Conservation (phyloP, 768 basidiomycete species). For the Tubosaeta brunneosetosa region DNA sequence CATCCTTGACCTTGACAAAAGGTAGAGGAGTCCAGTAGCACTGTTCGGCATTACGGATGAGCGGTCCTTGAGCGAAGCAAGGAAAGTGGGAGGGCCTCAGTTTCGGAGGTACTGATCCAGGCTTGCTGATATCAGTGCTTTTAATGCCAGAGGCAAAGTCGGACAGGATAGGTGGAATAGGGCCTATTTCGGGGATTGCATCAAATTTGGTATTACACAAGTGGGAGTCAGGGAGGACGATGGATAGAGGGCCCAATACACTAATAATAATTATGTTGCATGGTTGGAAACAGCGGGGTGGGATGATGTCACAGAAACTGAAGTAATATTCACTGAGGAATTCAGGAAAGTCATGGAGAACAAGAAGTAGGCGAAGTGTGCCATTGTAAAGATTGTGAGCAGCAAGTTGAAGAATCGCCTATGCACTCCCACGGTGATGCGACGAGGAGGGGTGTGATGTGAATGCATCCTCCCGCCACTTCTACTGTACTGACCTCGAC, state of each 20-base stretch:
- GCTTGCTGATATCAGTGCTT: constrained; percentile 70
- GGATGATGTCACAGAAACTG: constrained; percentile 90
- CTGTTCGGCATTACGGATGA: constrained; percentile 48
- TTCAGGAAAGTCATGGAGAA: constrained; percentile 97
- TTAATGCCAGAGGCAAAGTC: constrained; percentile 86
- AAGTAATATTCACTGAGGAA: constrained; percentile 97
- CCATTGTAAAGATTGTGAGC: constrained; percentile 88
- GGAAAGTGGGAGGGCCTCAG: constrained; percentile 67
- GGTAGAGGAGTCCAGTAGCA: constrained; percentile 65
- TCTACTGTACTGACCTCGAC: no score
- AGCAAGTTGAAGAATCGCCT: constrained; percentile 70
- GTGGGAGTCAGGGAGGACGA: constrained; percentile 83
- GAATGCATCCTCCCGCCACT: no score
- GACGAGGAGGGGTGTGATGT: no score
- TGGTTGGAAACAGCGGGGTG: constrained; percentile 88
- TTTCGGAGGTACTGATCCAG: constrained; percentile 84
- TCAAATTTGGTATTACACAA: constrained; percentile 71
- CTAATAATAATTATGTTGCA: constrained; percentile 95
- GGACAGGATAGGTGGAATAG: constrained; percentile 87
- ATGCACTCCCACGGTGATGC: no score
- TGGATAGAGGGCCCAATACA: constrained; percentile 83
- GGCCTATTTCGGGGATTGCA: constrained; percentile 82
- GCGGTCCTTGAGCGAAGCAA: constrained; percentile 74
- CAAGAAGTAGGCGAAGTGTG: constrained; percentile 82
- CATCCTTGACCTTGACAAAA: constrained; percentile 80